Base-by-base conservation (phyloP, 495 filamentous ascomycete species). In the Lichina pygmaea region DNA sequence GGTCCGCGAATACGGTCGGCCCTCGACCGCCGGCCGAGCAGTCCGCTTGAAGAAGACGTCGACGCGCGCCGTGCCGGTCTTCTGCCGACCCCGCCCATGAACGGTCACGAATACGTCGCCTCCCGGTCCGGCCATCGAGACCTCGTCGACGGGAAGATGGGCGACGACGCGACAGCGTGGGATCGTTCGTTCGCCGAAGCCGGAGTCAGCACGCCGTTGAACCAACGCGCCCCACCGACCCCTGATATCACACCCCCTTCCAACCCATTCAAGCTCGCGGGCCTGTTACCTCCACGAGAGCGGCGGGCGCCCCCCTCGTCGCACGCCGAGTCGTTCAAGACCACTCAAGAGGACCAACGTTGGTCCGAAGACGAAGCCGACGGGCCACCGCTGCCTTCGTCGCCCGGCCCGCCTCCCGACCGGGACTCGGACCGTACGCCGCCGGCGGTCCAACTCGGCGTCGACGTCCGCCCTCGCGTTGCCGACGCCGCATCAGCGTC, bases 191-290 rank as follows among this genome's bases (percentile, higher is more conserved):
- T 11, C 13, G 10, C 36, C 10, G 30, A 41, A 8, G 10, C 45
- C 2, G 38, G 34, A 32, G 8, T 42, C 45, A 54, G 61, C 46
- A 80, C 75, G 6, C 74, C 74, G 33, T 62, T 67, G 34, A 67
- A 70, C 51, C 70, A 75, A 46, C 67, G 68, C 43, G 78, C 74
- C 48, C 79, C 77, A 17, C 78, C 75, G 13, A 86, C 75, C 10
- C 77, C 77, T 6, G 77, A 84, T 54, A 68, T 72, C 24, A 81
- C 77, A 15, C 78, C 78, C 46, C 77, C 80, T 36, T 68, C 66
- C 44, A 43, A 52, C 51, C 8, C 52, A 48, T 34, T 55, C 56
- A 48, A 57, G 50, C 38, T 50, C 57, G 33, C 62, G 58, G 46
- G 53, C 59, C 15, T 55, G 60, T 8, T 62, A 64, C 7, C 66